Base-by-base conservation (phyloP, 1,284 basidiomycete species). In the Leccinum fuscescens region DNA sequence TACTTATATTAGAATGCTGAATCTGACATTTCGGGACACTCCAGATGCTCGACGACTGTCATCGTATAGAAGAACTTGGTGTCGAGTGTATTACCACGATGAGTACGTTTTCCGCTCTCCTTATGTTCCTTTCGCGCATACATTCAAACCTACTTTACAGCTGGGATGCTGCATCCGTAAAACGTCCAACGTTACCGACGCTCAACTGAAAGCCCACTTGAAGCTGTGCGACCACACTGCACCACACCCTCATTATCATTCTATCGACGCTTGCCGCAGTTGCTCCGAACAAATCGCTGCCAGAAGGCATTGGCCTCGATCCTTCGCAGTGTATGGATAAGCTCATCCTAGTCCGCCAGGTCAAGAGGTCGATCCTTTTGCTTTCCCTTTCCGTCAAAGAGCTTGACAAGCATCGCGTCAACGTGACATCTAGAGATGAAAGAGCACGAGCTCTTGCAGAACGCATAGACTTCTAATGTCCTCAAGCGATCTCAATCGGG, bases 81-180 rank as follows among this genome's bases (percentile, higher is more conserved):
- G 94, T 42, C 80, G 96, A 31, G 84, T 96, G 52, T 96, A 93
- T 69, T 80, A 92, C 49, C 86, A 92, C 57, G 94, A 98, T 72
- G 87, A 97, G 92, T 96, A 71, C 67, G 87, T 78, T 7, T 29
- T 7, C 52, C n/a, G 37, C 51, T 42, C 65, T 44, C 54, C 6
- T 54, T 12, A 4, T 52, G 27, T 4, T 24, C 51, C 55, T 51
- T 44, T 15, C 55, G 54, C 31, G 22, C 33, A 50, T 49, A 17
- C 29, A 57, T 31, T 46, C 35, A 60, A 22, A 58, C 44, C 46
- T 49, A 61, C 24, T 55, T 39, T 63, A 54, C 66, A 94, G 92
- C 69, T 94, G 92, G 92, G 77, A 84, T 55, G 72, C 74, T 35
- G 33, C 9, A 85, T 94, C 57, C 82, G 83, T 42, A 82, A 84